A percentile compares a stretch with the other conserved stretches of the same genome.
Conservation (phyloP, 108 stramenopile species). For the Skeletonema costatum region DNA sequence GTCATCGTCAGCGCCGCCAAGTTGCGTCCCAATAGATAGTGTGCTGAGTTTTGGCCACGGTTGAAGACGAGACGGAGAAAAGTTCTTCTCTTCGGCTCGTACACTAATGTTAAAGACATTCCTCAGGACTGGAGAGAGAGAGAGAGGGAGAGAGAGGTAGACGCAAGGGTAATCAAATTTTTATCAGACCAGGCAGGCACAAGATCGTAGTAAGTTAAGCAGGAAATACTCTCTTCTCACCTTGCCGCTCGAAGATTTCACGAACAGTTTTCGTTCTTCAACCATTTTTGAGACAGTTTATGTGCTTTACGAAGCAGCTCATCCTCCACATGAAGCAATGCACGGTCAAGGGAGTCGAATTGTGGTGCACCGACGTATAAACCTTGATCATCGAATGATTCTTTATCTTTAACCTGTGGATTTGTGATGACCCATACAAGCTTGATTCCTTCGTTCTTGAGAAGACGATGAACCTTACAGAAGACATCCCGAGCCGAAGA, state of each 20-base stretch:
- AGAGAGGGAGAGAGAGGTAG: too few species aligned
- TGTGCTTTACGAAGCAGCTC: not conserved
- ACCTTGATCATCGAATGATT: not conserved
- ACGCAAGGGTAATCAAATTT: too few species aligned
- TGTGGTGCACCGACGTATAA: not conserved
- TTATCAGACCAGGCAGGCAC: too few species aligned
- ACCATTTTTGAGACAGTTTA: not conserved
- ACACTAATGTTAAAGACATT: too few species aligned
- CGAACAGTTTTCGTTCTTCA: not conserved
- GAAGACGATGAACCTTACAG: not conserved
- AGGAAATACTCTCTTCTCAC: not conserved
- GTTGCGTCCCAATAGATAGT: too few species aligned
- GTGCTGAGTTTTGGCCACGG: too few species aligned
- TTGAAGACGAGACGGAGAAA: too few species aligned
- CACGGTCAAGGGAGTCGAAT: not conserved
- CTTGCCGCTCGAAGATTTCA: not conserved
- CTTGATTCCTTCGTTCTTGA: not conserved
- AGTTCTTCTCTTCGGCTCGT: too few species aligned
- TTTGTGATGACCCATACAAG: not conserved
- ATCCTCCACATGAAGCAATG: not conserved
- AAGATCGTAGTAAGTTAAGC: too few species aligned
- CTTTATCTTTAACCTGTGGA: not conserved
- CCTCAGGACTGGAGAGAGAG: too few species aligned
- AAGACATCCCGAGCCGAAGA: not conserved
- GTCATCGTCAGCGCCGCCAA: too few species aligned